Evolutionary conservation across 306 rosid species (phyloP), one percentile per base, ranked within the genome.

Genomic region (Pterocarpus macrocarpus): DNA sequence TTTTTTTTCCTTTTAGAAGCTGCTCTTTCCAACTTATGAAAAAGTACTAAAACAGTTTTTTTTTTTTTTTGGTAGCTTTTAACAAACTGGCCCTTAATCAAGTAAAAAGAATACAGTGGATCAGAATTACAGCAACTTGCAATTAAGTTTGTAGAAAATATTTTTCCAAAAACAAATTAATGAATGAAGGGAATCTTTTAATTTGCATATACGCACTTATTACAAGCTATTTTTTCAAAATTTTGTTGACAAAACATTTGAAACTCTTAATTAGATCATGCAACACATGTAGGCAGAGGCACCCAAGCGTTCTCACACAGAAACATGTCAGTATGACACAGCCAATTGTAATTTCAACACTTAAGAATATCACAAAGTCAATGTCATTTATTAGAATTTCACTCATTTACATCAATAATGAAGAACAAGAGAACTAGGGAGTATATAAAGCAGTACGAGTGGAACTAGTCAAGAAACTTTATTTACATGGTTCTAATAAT

Each of bases 401-500:
- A 16, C 35, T 62, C 12, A 63, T 71, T 71, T 65, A 45, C 36
- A 71, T 77, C 64, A 65, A 71, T 43, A 53, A 52, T 53, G 47
- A 22, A 78, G 50, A 52, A 63, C 64, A 71, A 55, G 57, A 45
- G 59, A 71, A 71, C 10, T 64, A 4, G 34, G 58, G 63, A 55
- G 75, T n/a, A 8, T 39, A 32, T 63, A 41, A 3, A 45, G 68
- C 5, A 32, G 58, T n/a, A 55, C n/a, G 35, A 65, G 36, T 67
- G 65, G 32, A 49, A 66, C 50, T 44, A 58, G 28, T 38, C 39
- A 73, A 52, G 41, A 77, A 70, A 38, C 15, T 8, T 64, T 32
- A 70, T 15, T 49, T 32, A 71, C 36, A 8, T 59, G 83, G 17
- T 43, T 73, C 83, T 58, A 47, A 72, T 55, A 52, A 39, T 30